A percentile compares a stretch with the other conserved stretches of the same genome.
These are phyloP conservation scores for Hypoxylon crocopeplum DNA, from an alignment of 495 filamentous ascomycete genomes.

Conservation along the genomic window DNA sequence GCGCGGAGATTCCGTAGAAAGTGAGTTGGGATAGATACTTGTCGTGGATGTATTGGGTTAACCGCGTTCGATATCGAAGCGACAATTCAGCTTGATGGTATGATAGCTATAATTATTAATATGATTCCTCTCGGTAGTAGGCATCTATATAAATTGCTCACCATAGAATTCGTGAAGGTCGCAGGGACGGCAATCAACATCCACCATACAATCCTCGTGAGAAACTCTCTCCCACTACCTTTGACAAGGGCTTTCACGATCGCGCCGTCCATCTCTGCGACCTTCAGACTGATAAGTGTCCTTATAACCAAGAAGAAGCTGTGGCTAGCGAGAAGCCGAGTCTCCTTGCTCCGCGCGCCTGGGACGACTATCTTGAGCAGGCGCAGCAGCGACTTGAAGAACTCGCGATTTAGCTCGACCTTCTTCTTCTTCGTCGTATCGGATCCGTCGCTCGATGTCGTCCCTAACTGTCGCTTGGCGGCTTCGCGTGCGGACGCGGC, in stretches of 20 bases:
- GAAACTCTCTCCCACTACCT: conserved; percentile 89
- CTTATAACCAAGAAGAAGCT: conserved; percentile 80
- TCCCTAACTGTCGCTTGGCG: conserved; percentile 64
- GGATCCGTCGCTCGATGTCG: conserved; percentile 52
- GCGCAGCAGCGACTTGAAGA: conserved; percentile 83
- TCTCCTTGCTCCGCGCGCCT: conserved; percentile 86
- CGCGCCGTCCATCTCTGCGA: conserved; percentile 92
- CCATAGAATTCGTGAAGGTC: conserved; percentile 99
- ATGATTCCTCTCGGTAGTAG: background rate
- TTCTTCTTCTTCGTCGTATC: conserved; percentile 70
- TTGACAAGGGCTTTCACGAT: conserved; percentile 90
- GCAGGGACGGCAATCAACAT: conserved; percentile 98
- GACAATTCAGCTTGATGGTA: conserved; percentile 97
- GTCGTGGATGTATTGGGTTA: conserved; percentile 91
- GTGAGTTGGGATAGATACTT: conserved; percentile 96
- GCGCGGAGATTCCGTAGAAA: conserved; percentile 92
- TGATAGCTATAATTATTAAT: conserved; percentile 66
- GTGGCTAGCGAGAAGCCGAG: conserved; percentile 84
- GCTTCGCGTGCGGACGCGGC: conserved; percentile 78
- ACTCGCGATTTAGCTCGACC: conserved; percentile 93
- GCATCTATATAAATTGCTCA: conserved; percentile 49
- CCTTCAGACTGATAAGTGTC: conserved; percentile 91
- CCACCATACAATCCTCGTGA: conserved; percentile 93
- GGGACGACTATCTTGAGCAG: conserved; percentile 89
- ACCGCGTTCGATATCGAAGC: conserved; percentile 85